A percentile compares a stretch with the other conserved stretches of the same genome.
Conservation (phyloP, 1,284 basidiomycete species). For the Coniferiporia sulphurascens region DNA sequence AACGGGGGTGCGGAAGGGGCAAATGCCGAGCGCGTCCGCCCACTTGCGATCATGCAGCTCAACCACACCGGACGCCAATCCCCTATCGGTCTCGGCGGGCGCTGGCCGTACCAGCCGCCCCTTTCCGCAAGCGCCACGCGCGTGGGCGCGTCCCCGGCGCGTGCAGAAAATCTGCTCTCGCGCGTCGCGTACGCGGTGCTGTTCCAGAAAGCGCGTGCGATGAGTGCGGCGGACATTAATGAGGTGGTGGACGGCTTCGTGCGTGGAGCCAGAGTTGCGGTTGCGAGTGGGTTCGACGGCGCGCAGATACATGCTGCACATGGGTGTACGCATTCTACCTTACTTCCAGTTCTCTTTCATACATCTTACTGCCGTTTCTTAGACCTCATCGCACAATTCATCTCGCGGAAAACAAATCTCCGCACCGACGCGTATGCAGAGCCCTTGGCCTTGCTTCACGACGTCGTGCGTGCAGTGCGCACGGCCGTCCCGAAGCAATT, state of each 20-base stretch:
- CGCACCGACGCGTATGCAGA: conserved; percentile 61
- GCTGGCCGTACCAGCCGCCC: conserved; percentile 47
- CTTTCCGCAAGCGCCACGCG: conserved; percentile 71
- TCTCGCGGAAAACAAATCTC: conserved; percentile 75
- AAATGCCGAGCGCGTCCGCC: conserved; percentile 3
- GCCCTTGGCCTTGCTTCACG: conserved; percentile 57
- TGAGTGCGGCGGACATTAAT: conserved; percentile 60
- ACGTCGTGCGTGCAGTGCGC: conserved; percentile 62
- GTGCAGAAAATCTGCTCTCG: conserved; percentile 33
- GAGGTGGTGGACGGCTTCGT: conserved; percentile 65
- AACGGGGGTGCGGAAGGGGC: too few relatives aligned
- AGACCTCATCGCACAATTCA: conserved; percentile 84
- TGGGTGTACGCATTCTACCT: conserved; percentile 57
- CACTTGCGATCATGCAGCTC: conserved; percentile 75
- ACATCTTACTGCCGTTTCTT: background rate
- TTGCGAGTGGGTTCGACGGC: conserved; percentile 80
- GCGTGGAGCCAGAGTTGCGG: conserved; percentile 62
- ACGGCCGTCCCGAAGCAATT: conserved; percentile 55
- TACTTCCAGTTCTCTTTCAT: background rate
- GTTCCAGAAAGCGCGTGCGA: conserved; percentile 61
- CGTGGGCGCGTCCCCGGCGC: conserved; percentile 37
- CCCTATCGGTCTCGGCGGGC: conserved; percentile 65
- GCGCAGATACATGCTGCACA: conserved; percentile 87
- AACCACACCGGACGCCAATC: conserved; percentile 88
- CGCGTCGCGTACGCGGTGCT: conserved; percentile 43